Evolutionary conservation across 306 rosid genomes (phyloP), one percentile per base, ranked within the genome.

Genomic region (Delonix regia): DNA sequence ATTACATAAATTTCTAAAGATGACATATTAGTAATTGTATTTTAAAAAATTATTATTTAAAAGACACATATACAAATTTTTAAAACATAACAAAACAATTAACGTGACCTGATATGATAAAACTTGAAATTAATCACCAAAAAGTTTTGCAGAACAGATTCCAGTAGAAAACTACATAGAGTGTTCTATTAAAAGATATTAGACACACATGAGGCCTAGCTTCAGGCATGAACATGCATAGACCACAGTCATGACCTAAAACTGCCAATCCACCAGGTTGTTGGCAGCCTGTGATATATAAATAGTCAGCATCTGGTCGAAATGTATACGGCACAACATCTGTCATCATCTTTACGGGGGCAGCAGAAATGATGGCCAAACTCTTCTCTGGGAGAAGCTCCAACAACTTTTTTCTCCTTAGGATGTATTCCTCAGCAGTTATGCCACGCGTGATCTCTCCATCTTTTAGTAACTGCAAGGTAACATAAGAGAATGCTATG

Each of bases 151-250:
- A 42, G 42, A 82, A 80, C 63, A 75, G 25, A 7, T 44, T 28
- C 69, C 5, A 60, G 36, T 44, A 80, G 22, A 55, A 75, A 69
- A 33, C 18, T 61, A 27, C 4, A 55, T 69, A 69, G 61, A 86
- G 39, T 42, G 41, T 68, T 81, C 52, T 45, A 57, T 27, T 78
- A 69, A 25, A 74, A 60, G 80, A 79, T 76, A 64, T 73, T 56
- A 81, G 66, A 75, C 98, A 74, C 85, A 95, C 99, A 73, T 88
- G 81, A 81, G 90, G 73, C 36, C 79, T 80, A 69, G 90, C 82
- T 87, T 92, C 98, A 18, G 98, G 98, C 98, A 95, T 92, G 89
- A 95, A 95, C 99, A 95, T 89, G 88, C 97, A 91, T 71, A 95
- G 86, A 60, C 98, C 99, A 66, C 78, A 86, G 27, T 92, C 94